Conservation (phyloP, 1,284 basidiomycete genomes). For the Cryptococcus wingfieldii region DNA sequence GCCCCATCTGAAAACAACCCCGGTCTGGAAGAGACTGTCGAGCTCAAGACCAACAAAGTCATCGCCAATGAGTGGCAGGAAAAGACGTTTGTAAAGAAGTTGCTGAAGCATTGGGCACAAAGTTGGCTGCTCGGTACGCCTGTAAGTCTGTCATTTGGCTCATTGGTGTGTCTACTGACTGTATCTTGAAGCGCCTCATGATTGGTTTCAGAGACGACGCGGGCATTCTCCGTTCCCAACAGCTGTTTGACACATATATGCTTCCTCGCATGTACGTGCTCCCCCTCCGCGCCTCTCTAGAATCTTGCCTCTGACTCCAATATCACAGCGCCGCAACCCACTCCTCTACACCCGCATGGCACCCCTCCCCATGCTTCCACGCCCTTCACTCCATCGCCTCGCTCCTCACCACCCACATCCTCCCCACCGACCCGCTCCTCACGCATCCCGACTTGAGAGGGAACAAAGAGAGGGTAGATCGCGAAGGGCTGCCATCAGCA, state of each 20-base stretch:
- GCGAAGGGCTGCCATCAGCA: conserved; percentile 29
- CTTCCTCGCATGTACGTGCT: conserved; percentile 58
- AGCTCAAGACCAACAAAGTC: conserved; percentile 85
- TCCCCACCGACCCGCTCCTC: conserved; percentile 37
- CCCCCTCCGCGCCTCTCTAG: background rate
- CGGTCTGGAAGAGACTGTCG: conserved; percentile 59
- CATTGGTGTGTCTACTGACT: background rate
- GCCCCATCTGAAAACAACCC: conserved; percentile 26
- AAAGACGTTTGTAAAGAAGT: conserved; percentile 76
- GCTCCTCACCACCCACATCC: conserved; percentile 28
- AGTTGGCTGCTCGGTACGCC: conserved; percentile 88
- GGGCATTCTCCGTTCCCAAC: conserved; percentile 61
- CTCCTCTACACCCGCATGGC: conserved; percentile 33
- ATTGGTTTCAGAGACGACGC: conserved; percentile 85
- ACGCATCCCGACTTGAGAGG: background rate
- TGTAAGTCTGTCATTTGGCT: conserved; percentile 52
- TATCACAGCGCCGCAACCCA: background rate
- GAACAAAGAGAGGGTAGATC: background rate
- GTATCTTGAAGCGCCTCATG: conserved; percentile 63
- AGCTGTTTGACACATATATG: conserved; percentile 66
- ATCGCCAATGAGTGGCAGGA: conserved; percentile 69
- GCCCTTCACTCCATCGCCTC: conserved; percentile 35
- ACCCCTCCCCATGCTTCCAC: conserved; percentile 30
- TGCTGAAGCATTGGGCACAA: conserved; percentile 94
- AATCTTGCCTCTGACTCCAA: background rate